Percentiles rank a stretch among this genome's conserved stretches.
Evolutionary conservation across 768 basidiomycete species (phyloP).

Genomic region (Collybia nuda): DNA sequence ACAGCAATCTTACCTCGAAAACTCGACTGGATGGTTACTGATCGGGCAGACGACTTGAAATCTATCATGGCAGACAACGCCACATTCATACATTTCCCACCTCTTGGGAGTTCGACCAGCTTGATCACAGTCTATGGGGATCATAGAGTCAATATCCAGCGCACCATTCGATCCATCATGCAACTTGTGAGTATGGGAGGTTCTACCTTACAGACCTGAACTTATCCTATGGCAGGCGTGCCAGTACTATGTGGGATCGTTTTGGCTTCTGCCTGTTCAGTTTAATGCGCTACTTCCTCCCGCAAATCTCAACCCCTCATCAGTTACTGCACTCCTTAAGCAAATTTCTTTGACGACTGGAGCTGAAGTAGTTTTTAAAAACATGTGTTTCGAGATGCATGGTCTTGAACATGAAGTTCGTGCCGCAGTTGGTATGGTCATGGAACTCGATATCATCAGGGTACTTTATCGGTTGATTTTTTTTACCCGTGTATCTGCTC

Average conservation of each 20-base stretch:
- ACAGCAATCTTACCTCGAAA: conserved; percentile 95
- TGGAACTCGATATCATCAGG: conserved; percentile 92
- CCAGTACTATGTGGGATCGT: conserved; percentile 94
- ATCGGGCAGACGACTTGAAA: conserved; percentile 91
- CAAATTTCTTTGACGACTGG: conserved; percentile 85
- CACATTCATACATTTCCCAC: conserved; percentile 91
- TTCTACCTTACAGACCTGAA: background rate
- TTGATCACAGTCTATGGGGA: conserved; percentile 94
- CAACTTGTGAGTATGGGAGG: conserved; percentile 64
- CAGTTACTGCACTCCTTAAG: conserved; percentile 83
- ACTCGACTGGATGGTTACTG: conserved; percentile 98
- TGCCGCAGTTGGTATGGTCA: conserved; percentile 77
- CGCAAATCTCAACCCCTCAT: conserved; percentile 73
- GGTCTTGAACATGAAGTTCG: conserved; percentile 92
- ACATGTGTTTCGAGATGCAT: conserved; percentile 97
- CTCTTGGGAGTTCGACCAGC: conserved; percentile 90
- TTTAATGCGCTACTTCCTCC: conserved; percentile 91
- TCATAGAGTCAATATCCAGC: conserved; percentile 89
- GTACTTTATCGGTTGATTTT: conserved; percentile 24
- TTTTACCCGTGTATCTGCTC: background rate
- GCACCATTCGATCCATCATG: conserved; percentile 94
- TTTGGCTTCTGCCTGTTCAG: conserved; percentile 93
- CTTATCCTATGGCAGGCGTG: conserved; percentile 62
- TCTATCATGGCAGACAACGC: conserved; percentile 95
- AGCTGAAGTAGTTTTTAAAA: conserved; percentile 95